Base-by-base conservation (phyloP, 768 basidiomycete species). In the Chiua virens region DNA sequence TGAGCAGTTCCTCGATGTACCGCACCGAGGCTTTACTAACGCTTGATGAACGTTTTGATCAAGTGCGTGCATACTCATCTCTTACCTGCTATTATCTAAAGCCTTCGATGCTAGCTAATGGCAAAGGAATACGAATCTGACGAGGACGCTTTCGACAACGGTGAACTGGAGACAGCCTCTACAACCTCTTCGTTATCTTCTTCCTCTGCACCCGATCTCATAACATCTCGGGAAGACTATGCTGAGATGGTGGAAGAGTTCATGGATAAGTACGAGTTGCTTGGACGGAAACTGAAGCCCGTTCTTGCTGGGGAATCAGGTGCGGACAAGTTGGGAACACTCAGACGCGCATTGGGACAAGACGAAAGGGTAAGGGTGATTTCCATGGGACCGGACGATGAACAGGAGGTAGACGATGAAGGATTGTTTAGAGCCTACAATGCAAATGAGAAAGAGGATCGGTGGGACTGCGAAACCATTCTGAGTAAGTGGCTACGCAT, bases 391-490 rank as follows among this genome's bases (percentile, higher is more conserved):
- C 74, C 71, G 22, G 79, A 80, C 4, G 77, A 79, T 25, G 78
- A 75, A 34, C 71, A 71, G 32, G 78, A 75, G 30, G 70, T 71
- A 4, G 77, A 75, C n/a, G 72, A 71, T 42, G 72, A 71, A 6
- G 71, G 68, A n/a, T 64, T 80, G 30, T 70, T 75, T 23, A 67
- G 73, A 54, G 71, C 70, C 7, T 64, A 71, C 11, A 56, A 73
- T 49, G 53, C 68, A 45, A 57, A 57, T 8, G 79, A 83, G 58
- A 81, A 83, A 48, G 83, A 87, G 57, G 86, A 88, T 56, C 73
- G 83, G 40, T 99, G 97, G 97, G 97, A 99, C 65, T 95, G 91
- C 54, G 95, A 99, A 69, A 97, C 93, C 2, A 89, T 99, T 35
- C 74, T 99, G 3, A 86, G 96, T 96, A 68, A 67, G 89, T 78